phyloP scores from a whole-genome alignment of 306 rosid genomes.

The Fagus sylvatica region DNA sequence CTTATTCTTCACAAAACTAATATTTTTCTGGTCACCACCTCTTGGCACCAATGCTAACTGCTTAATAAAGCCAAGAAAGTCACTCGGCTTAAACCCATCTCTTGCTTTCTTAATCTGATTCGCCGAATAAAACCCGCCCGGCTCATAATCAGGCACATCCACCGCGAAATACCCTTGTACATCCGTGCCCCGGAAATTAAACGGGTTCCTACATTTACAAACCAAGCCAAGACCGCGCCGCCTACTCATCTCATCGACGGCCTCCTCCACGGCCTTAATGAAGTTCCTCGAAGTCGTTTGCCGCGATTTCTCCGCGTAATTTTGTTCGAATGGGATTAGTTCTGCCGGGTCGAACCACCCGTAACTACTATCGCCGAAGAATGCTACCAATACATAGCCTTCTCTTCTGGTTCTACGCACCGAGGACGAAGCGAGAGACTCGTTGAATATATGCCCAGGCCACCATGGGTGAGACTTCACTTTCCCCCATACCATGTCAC shows the following conservation, averaged over 20 bases:
- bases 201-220: conserved; percentile 73
- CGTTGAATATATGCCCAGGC: conserved; percentile 92
- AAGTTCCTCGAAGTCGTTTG: conserved; percentile 65
- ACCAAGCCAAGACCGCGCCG: conserved; percentile 66
- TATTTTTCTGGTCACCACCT: conserved; percentile 46
- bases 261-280: conserved; percentile 87
- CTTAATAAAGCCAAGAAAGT: conserved; percentile 64
- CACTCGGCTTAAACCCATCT: conserved; percentile 55
- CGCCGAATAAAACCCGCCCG: conserved; percentile 67
- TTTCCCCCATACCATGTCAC: conserved; percentile 98
- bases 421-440: conserved; percentile 62
- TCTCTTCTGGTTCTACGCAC: conserved; percentile 79
- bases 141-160: conserved; percentile 85
- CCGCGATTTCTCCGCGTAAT: conserved; percentile 76
- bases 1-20: conserved; percentile 55
- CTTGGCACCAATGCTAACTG: conserved; percentile 65
- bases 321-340: conserved; percentile 67
- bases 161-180: conserved; percentile 68
- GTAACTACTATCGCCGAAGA: conserved; percentile 95
- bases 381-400: conserved; percentile 82
- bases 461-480: conserved; percentile 99
- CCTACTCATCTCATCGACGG: conserved; percentile 79
- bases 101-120: conserved; percentile 65
- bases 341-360: conserved; percentile 98
- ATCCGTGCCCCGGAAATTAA: conserved; percentile 50